Conservation (phyloP, 768 basidiomycete genomes). For the Fomitopsis serialis region DNA sequence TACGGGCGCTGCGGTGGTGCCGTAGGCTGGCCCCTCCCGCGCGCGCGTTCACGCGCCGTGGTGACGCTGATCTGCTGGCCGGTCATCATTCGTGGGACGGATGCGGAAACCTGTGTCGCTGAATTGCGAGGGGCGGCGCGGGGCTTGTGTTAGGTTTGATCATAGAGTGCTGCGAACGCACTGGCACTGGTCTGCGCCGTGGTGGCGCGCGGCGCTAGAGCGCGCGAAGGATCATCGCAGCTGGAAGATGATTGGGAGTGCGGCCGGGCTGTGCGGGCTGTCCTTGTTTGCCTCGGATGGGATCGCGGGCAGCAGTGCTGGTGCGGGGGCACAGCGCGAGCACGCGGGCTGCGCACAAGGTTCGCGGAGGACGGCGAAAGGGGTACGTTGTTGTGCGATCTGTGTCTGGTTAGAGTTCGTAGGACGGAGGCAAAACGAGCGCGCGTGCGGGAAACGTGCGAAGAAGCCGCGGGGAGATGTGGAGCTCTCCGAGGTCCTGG, state of each 20-base stretch:
- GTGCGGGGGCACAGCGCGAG: not conserved
- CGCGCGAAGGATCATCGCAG: too few species aligned
- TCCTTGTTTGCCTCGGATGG: not conserved
- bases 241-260: too few species aligned
- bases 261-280: too few species aligned
- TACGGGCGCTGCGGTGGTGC: not conserved
- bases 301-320: not conserved
- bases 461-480: not conserved
- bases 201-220: too few species aligned
- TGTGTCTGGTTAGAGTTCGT: not conserved
- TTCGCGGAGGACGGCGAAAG: not conserved
- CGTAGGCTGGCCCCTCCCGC: not conserved
- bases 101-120: not conserved
- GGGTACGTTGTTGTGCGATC: too few species aligned
- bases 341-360: not conserved
- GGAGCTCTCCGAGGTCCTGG: not conserved
- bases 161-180: too few species aligned
- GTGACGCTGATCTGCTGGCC: not conserved
- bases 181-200: too few species aligned
- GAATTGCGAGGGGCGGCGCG: not conserved
- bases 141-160: too few species aligned
- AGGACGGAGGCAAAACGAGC: not conserved
- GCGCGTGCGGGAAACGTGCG: not conserved
- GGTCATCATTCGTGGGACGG: not conserved
- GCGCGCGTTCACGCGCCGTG: not conserved